Conservation (phyloP, 495 filamentous ascomycete species). For the Trypethelium eluteriae region DNA sequence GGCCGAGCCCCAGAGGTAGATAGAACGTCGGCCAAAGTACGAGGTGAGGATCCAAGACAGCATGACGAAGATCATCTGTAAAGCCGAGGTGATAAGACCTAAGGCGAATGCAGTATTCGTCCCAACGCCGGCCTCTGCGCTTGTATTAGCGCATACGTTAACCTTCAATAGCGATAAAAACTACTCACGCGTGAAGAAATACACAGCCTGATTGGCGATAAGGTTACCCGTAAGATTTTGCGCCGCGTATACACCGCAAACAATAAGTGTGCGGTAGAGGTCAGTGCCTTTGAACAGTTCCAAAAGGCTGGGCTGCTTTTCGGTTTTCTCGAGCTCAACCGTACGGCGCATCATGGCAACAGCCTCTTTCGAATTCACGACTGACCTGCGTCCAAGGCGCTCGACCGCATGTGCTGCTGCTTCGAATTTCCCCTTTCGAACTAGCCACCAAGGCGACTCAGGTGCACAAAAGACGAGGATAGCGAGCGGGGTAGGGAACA, state of each 20-base stretch:
- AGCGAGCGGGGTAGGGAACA: slow-evolving; percentile 72
- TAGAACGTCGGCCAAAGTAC: slow-evolving; percentile 44
- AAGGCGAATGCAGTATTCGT: slow-evolving; percentile 44
- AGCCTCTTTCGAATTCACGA: slow-evolving; percentile 66
- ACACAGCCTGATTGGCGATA: slow-evolving; percentile 35
- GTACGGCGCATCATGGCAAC: slow-evolving; percentile 82
- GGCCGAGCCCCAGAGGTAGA: slow-evolving; percentile 50
- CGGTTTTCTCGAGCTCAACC: slow-evolving; percentile 65
- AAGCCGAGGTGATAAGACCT: slow-evolving; percentile 48
- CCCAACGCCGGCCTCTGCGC: slow-evolving; percentile 40
- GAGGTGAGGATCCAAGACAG: slow-evolving; percentile 48
- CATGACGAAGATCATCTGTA: slow-evolving; percentile 47
- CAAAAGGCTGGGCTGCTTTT: slow-evolving; percentile 57
- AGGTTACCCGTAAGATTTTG: slow-evolving; percentile 31
- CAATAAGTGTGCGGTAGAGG: slow-evolving; percentile 55
- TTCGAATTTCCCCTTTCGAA: slow-evolving; percentile 58
- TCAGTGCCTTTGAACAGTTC: slow-evolving; percentile 74
- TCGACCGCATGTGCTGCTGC: slow-evolving; percentile 61
- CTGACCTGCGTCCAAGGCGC: slow-evolving; percentile 43
- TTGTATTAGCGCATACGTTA: slow-evolving; percentile 16
- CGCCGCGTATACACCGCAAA: slow-evolving; percentile 27
- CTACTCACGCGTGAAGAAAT: slow-evolving; percentile 40
- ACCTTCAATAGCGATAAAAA: not conserved
- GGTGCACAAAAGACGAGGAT: slow-evolving; percentile 64
- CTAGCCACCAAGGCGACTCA: slow-evolving; percentile 78